Conservation (phyloP, 345 rosid genomes). For the Cardamine occulta region DNA sequence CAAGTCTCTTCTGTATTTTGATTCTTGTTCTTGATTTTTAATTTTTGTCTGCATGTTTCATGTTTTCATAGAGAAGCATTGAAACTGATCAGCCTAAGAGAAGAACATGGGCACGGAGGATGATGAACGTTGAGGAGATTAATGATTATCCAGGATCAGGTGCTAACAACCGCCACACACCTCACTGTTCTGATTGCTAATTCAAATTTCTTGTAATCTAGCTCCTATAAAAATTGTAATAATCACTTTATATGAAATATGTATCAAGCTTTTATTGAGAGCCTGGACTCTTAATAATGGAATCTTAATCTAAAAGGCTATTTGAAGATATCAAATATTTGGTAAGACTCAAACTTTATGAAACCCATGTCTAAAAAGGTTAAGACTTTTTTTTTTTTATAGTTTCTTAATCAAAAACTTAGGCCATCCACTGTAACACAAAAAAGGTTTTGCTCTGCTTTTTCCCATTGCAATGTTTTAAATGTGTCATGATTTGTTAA, state of each 20-base stretch:
- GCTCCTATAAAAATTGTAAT: slow-evolving; percentile 16
- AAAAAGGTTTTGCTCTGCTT: slow-evolving; percentile 26
- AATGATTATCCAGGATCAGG: slow-evolving; percentile 81
- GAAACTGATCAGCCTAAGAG: slow-evolving; percentile 28
- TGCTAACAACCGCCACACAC: slow-evolving; percentile 82
- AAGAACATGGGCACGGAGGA: slow-evolving; percentile 34
- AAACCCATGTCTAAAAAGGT: slow-evolving; percentile 30
- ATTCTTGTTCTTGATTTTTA: slow-evolving; percentile 12
- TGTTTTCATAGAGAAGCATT: slow-evolving; percentile 21
- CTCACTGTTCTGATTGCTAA: slow-evolving; percentile 55
- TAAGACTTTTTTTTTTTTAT: not conserved
- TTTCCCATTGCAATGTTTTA: slow-evolving; percentile 2
- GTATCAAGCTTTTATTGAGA: slow-evolving; percentile 3
- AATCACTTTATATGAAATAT: slow-evolving; percentile 20
- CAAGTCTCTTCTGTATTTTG: slow-evolving; percentile 3
- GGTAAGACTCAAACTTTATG: slow-evolving; percentile 25
- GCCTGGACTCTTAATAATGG: not conserved
- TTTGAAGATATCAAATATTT: slow-evolving; percentile 31
- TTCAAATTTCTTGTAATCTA: slow-evolving; percentile 21
- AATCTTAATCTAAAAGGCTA: slow-evolving; percentile 25
- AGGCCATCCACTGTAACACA: slow-evolving; percentile 32
- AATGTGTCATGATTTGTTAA: slow-evolving; percentile 9
- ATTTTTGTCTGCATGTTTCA: not conserved
- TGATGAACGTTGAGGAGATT: slow-evolving; percentile 47
- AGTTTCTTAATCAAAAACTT: not conserved